Evolutionary conservation across 2,329 filamentous ascomycete genomes (phyloP).

Genomic region (Diaporthe longicolla): DNA sequence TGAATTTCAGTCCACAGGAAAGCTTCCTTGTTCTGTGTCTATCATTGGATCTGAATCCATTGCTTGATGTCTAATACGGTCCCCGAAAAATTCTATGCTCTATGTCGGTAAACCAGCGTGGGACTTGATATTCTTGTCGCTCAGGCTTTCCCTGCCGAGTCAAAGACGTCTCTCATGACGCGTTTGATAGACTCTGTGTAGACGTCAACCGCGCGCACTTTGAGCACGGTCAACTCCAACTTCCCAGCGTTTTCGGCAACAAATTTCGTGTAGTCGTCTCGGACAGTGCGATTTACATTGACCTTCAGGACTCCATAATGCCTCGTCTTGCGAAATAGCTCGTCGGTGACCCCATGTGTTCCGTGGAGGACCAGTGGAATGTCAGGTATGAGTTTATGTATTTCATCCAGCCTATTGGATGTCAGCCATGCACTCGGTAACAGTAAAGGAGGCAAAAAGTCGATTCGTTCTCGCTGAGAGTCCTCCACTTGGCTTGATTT

Average conservation of each 20-base stretch:
- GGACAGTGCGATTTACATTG: constrained; percentile 47
- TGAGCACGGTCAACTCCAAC: constrained; percentile 38
- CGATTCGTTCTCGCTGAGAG: neutral
- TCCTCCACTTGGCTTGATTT: neutral
- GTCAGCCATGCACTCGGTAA: neutral
- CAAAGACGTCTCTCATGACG: constrained; percentile 18
- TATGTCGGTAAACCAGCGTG: neutral
- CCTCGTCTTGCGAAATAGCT: constrained; percentile 43
- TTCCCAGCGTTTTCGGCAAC: constrained; percentile 37
- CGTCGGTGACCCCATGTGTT: constrained; percentile 46
- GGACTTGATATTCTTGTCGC: neutral
- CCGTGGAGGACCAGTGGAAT: constrained; percentile 43
- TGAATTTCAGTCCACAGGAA: too few species aligned
- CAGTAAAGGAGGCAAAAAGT: too few species aligned
- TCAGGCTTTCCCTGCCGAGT: constrained; percentile 7
- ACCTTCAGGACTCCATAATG: constrained; percentile 46
- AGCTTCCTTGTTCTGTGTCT: neutral
- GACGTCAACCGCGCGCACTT: constrained; percentile 13
- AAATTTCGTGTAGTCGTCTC: constrained; percentile 47
- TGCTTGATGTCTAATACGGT: too few species aligned
- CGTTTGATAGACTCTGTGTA: constrained; percentile 18
- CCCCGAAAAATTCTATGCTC: neutral
- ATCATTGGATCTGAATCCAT: too few species aligned
- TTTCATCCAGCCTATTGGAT: neutral
- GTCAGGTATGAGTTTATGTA: neutral